phyloP scores from a whole-genome alignment of 2,329 filamentous ascomycete genomes.

The Hymenoscyphus linearis region DNA sequence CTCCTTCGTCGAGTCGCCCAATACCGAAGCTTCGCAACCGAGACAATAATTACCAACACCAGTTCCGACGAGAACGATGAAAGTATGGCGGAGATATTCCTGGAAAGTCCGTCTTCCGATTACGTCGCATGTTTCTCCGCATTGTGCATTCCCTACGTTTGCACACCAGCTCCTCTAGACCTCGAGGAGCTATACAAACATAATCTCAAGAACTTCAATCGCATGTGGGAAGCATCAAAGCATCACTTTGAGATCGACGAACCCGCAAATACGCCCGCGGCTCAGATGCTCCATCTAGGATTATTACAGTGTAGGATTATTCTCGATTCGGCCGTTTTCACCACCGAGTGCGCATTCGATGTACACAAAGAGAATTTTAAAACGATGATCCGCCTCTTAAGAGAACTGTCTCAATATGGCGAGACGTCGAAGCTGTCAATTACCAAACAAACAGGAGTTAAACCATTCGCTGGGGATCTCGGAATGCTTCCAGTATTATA shows the following conservation, averaged over 20 bases:
- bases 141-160: not conserved
- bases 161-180: not conserved
- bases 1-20: not conserved
- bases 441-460: not conserved
- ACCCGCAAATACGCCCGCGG: not conserved
- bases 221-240: not conserved
- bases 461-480: not conserved
- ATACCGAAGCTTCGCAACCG: not conserved
- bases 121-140: not conserved
- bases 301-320: not conserved
- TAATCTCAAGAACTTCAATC: not conserved
- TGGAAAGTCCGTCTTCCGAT: not conserved
- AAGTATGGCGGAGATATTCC: not conserved
- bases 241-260: not conserved
- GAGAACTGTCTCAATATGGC: not conserved
- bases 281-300: not conserved
- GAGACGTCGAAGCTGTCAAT: not conserved
- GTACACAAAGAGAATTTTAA: not conserved
- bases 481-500: not conserved
- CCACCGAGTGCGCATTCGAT: not conserved
- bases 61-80: not conserved
- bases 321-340: not conserved
- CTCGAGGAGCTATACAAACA: not conserved
- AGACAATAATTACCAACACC: not conserved
- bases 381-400: not conserved